These are phyloP conservation scores for Endocalyx cinctus DNA, from an alignment of 2,329 filamentous ascomycete genomes.

Conservation along the genomic window DNA sequence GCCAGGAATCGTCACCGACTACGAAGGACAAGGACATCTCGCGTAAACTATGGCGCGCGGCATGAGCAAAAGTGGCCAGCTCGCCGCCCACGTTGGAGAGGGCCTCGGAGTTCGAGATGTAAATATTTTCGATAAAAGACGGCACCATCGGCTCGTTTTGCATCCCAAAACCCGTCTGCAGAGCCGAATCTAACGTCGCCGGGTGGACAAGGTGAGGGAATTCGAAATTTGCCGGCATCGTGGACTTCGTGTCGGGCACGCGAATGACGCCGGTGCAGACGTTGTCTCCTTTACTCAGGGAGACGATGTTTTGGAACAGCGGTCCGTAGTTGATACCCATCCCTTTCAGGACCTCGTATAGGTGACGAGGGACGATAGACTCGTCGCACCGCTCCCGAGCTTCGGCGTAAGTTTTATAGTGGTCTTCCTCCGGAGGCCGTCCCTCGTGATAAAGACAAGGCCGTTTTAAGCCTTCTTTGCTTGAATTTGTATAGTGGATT, in stretches of 20 bases:
- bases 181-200: slow-evolving; percentile 50
- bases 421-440: slow-evolving; percentile 5
- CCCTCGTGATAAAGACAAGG: slow-evolving; percentile 7
- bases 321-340: slow-evolving; percentile 49
- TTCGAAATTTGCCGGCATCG: slow-evolving; percentile 51
- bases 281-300: slow-evolving; percentile 27
- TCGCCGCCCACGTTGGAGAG: no score
- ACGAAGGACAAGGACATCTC: no score
- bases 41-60: no score
- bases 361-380: slow-evolving; percentile 27
- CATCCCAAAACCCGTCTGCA: slow-evolving; percentile 32
- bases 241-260: slow-evolving; percentile 44
- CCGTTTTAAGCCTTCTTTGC: no score
- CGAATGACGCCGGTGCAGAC: slow-evolving; percentile 34
- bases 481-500: no score
- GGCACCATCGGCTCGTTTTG: slow-evolving; percentile 1
- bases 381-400: slow-evolving; percentile 18
- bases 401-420: no score
- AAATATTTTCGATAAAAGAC: slow-evolving; percentile 2
- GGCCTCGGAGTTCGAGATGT: no score
- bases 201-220: slow-evolving; percentile 54
- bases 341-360: slow-evolving; percentile 46
- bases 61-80: no score
- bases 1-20: no score
- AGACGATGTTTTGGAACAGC: slow-evolving; percentile 43